These are phyloP conservation scores for Yamadazyma sp. DNA, from an alignment of 1,139 yeast species.

Conservation along the genomic window DNA sequence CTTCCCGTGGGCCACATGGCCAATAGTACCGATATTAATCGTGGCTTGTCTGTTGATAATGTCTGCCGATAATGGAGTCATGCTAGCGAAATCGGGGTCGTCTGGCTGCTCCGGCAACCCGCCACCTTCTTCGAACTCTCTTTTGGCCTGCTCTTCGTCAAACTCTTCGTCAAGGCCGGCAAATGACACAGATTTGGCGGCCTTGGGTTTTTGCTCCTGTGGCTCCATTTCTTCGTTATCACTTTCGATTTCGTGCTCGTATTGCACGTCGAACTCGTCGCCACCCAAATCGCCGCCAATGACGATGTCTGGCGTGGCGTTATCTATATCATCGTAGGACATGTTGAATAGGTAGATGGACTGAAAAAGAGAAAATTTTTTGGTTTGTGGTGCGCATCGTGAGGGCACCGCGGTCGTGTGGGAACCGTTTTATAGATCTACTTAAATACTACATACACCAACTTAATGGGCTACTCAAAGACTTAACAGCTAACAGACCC, in stretches of 20 bases:
- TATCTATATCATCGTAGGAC: slow-evolving; percentile 73
- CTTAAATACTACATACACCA: too few species aligned
- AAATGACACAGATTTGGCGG: slow-evolving; percentile 80
- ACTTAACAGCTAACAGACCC: too few species aligned
- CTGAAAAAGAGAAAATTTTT: slow-evolving; percentile 11
- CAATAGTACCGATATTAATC: slow-evolving; percentile 97
- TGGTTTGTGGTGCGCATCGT: too few species aligned
- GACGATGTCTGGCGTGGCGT: slow-evolving; percentile 80
- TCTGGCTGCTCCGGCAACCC: slow-evolving; percentile 96
- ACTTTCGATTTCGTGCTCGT: slow-evolving; percentile 48
- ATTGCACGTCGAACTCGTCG: slow-evolving; percentile 37
- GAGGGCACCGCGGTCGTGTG: background rate
- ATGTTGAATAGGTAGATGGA: slow-evolving; percentile 16
- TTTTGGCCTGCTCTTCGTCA: slow-evolving; percentile 60
- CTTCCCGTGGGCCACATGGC: slow-evolving; percentile 99
- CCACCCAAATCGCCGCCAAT: slow-evolving; percentile 66
- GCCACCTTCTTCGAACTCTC: slow-evolving; percentile 96
- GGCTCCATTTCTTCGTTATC: slow-evolving; percentile 53
- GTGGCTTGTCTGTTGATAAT: slow-evolving; percentile 99
- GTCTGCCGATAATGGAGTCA: slow-evolving; percentile 90
- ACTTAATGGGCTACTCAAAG: too few species aligned
- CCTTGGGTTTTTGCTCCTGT: slow-evolving; percentile 32
- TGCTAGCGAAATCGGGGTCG: slow-evolving; percentile 72
- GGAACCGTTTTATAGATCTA: too few species aligned
- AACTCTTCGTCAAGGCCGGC: slow-evolving; percentile 70